Percentiles rank a stretch among this genome's conserved stretches.
phyloP scores from a whole-genome alignment of 2,329 filamentous ascomycete species.

The Exophiala sp. region DNA sequence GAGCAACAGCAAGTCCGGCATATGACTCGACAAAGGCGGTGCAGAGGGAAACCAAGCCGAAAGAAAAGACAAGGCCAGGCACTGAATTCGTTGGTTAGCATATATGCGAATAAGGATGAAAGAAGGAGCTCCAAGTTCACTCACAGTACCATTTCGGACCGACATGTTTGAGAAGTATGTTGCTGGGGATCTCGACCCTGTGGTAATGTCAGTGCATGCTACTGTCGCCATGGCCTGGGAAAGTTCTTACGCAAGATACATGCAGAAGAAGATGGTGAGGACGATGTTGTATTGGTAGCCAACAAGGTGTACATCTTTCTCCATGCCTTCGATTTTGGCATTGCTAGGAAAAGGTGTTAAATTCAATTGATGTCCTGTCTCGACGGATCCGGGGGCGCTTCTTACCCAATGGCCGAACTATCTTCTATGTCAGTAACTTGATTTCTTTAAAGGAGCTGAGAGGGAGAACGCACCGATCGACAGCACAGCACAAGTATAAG shows the following conservation, averaged over 20 bases:
- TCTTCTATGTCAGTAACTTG: not conserved
- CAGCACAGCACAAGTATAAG: conserved; percentile 4
- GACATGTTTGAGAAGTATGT: conserved; percentile 53
- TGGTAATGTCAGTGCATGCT: conserved; percentile 26
- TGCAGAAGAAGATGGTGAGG: conserved; percentile 51
- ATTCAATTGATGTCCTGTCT: too few species aligned
- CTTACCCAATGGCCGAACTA: not conserved
- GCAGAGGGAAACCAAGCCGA: conserved; percentile 38
- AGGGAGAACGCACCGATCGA: not conserved
- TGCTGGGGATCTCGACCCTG: conserved; percentile 45
- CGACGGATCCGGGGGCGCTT: too few species aligned
- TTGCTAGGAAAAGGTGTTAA: conserved; percentile 19
- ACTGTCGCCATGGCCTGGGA: conserved; percentile 33
- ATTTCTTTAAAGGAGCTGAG: not conserved
- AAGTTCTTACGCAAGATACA: conserved; percentile 46
- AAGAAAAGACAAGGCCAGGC: conserved; percentile 11
- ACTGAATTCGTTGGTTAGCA: not conserved
- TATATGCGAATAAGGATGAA: not conserved
- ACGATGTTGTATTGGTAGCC: conserved; percentile 46
- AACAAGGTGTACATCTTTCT: conserved; percentile 29
- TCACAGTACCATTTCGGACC: conserved; percentile 60
- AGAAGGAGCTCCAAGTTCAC: not conserved
- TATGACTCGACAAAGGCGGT: conserved; percentile 50
- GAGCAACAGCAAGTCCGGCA: conserved; percentile 44
- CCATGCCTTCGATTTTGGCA: conserved; percentile 30